These are phyloP conservation scores for Chlamydomonas eustigma DNA, from an alignment of 139 green algal species.

Conservation along the genomic window DNA sequence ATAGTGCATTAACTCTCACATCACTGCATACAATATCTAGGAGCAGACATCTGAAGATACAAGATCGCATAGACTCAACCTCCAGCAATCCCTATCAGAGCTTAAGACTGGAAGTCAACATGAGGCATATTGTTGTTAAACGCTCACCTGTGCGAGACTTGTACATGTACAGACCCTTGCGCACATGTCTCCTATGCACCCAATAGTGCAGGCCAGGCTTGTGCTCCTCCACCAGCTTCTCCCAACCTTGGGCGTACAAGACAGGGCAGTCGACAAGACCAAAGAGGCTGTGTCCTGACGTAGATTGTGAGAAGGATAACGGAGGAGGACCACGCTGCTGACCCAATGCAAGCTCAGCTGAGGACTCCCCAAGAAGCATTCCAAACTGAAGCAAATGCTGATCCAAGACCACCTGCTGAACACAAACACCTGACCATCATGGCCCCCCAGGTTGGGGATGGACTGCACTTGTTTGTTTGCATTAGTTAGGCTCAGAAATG, in stretches of 20 bases:
- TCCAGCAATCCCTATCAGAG: too few relatives aligned
- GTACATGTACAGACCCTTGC: conserved; percentile 24
- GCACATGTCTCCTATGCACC: conserved; percentile 54
- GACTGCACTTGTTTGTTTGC: too few relatives aligned
- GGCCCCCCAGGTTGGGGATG: too few relatives aligned
- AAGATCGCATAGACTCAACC: too few relatives aligned
- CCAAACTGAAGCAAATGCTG: conserved; percentile 14
- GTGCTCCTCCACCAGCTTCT: conserved; percentile 41
- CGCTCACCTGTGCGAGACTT: conserved; percentile 10
- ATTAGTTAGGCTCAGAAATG: too few relatives aligned
- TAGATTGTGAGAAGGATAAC: background rate
- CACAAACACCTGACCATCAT: too few relatives aligned
- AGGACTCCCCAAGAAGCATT: conserved; percentile 9
- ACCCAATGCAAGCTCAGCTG: conserved; percentile 5
- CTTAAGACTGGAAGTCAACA: too few relatives aligned
- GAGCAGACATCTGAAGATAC: too few relatives aligned
- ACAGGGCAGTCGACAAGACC: background rate
- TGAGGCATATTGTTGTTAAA: too few relatives aligned
- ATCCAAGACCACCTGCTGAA: background rate
- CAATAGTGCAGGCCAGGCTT: conserved; percentile 43
- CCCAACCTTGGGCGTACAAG: conserved; percentile 30
- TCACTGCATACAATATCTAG: too few relatives aligned
- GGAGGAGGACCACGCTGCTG: background rate
- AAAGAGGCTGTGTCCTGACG: background rate
- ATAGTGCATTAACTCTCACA: too few relatives aligned